phyloP scores from a whole-genome alignment of 768 basidiomycete species.

The Steccherinum ochraceum region DNA sequence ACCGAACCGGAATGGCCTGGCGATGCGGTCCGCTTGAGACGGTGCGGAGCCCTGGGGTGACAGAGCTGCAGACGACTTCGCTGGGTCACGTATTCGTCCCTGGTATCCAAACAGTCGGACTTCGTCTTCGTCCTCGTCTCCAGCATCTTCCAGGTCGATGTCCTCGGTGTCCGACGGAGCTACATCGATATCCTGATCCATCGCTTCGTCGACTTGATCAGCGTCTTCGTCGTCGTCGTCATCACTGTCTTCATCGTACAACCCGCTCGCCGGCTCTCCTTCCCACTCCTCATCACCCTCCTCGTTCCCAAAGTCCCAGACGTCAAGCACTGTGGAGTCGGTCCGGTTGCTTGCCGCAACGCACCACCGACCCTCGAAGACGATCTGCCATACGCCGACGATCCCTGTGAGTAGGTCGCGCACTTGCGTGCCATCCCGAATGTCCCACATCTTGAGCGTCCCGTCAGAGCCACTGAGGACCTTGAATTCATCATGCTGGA shows the following conservation, averaged over 20 bases:
- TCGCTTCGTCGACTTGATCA: conserved; percentile 63
- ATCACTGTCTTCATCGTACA: conserved; percentile 66
- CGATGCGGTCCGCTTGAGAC: not conserved
- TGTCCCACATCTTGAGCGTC: conserved; percentile 97
- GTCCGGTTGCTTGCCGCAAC: conserved; percentile 88
- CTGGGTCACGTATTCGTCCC: conserved; percentile 3
- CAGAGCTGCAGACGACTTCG: not conserved
- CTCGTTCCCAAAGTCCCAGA: conserved; percentile 84
- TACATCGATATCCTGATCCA: conserved; percentile 47
- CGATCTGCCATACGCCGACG: conserved; percentile 96
- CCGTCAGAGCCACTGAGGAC: conserved; percentile 95
- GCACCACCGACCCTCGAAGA: conserved; percentile 90
- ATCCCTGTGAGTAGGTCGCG: conserved; percentile 88
- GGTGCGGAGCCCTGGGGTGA: not conserved
- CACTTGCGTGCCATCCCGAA: conserved; percentile 78
- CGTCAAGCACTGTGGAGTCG: conserved; percentile 74
- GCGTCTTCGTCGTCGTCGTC: conserved; percentile 48
- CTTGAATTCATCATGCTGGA: conserved; percentile 98
- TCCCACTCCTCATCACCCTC: conserved; percentile 69
- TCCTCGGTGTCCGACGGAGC: conserved; percentile 17
- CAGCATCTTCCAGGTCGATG: conserved; percentile 19
- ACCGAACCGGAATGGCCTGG: conserved; percentile 6
- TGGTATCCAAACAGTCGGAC: conserved; percentile 7
- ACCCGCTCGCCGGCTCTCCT: conserved; percentile 67
- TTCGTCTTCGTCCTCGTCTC: conserved; percentile 20